These are phyloP conservation scores for Colletotrichum tamarilloi DNA, from an alignment of 2,329 filamentous ascomycete species.

Conservation along the genomic window DNA sequence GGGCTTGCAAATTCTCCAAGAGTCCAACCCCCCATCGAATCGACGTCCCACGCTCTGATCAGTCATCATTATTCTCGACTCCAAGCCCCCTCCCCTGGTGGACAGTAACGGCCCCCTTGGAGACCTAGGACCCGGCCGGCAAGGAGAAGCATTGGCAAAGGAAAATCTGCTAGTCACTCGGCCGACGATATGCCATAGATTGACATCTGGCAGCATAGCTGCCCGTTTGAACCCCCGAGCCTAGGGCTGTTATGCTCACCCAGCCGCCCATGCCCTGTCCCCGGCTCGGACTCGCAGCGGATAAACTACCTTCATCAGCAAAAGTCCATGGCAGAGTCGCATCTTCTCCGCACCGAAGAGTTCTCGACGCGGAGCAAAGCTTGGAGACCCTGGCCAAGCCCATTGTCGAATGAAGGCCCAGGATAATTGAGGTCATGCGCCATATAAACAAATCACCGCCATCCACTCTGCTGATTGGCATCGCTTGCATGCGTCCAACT, in stretches of 20 bases:
- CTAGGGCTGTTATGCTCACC: background rate
- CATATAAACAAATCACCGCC: conserved; percentile 12
- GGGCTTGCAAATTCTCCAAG: background rate
- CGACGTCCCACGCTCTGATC: background rate
- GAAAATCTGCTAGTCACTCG: background rate
- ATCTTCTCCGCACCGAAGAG: conserved; percentile 31
- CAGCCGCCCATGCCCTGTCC: conserved; percentile 13
- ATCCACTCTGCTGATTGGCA: conserved; percentile 11
- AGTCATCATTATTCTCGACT: background rate
- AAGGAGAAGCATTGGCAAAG: background rate
- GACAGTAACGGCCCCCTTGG: background rate
- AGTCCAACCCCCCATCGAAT: background rate
- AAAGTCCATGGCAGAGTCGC: conserved; percentile 24
- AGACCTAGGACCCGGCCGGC: background rate
- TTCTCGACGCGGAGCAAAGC: conserved; percentile 23
- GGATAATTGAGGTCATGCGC: conserved; percentile 11
- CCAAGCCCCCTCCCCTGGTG: background rate
- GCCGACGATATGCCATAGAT: background rate
- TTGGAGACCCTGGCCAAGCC: conserved; percentile 26
- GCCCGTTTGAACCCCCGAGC: background rate
- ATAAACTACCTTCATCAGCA: conserved; percentile 33
- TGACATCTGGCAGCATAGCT: background rate
- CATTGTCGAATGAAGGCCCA: background rate
- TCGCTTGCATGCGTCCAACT: conserved; percentile 11
- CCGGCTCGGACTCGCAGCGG: conserved; percentile 20